These are phyloP conservation scores for Calonectria ilicicola DNA, from an alignment of 2,329 filamentous ascomycete genomes.

Conservation along the genomic window DNA sequence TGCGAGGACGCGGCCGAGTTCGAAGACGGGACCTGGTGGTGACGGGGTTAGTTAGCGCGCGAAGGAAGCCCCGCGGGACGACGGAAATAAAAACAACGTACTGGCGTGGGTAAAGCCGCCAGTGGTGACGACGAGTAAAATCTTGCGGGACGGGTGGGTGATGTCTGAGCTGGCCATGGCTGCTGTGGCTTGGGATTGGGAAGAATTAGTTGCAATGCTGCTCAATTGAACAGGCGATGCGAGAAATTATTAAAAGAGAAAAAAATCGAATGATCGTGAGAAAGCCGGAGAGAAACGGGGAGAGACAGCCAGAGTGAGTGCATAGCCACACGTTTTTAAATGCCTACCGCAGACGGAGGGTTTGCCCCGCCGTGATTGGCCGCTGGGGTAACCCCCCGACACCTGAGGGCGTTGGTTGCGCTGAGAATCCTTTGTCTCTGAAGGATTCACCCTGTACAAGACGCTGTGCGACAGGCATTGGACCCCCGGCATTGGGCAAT, in stretches of 20 bases:
- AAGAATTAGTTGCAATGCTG: background rate
- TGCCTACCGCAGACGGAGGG: background rate
- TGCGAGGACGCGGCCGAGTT: conserved; percentile 49
- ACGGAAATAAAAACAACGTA: conserved; percentile 16
- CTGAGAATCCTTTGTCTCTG: background rate
- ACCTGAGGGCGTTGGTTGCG: background rate
- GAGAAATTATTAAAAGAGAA: background rate
- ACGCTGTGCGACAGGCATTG: background rate
- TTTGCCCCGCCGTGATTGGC: background rate
- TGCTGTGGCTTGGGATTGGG: background rate
- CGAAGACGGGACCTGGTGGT: conserved; percentile 48
- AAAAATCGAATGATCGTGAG: background rate
- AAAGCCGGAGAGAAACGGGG: background rate
- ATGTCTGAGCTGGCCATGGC: conserved; percentile 4
- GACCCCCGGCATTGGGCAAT: background rate
- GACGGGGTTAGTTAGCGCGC: background rate
- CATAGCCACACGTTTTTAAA: background rate
- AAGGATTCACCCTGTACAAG: no score
- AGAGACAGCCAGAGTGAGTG: no score
- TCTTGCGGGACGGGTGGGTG: conserved; percentile 33
- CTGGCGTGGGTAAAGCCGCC: conserved; percentile 50
- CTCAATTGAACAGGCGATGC: background rate
- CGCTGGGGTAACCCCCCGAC: background rate
- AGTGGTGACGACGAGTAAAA: conserved; percentile 47
- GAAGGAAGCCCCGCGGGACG: no score